These are phyloP conservation scores for Nothophoma quercina DNA, from an alignment of 2,329 filamentous ascomycete genomes.

Conservation along the genomic window DNA sequence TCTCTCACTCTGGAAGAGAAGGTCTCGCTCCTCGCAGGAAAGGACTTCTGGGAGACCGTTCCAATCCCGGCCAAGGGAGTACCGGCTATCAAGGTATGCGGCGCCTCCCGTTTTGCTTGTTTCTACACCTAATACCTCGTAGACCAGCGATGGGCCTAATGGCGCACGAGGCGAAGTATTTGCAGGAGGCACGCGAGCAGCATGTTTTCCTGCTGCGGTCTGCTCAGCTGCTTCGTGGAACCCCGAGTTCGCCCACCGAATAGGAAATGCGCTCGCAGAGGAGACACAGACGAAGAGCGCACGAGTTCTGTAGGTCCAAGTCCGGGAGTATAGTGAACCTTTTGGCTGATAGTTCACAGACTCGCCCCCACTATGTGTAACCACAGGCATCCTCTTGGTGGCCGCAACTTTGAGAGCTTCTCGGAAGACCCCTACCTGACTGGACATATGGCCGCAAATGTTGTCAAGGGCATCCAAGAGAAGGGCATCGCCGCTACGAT, in stretches of 20 bases:
- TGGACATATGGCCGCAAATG: conserved; percentile 70
- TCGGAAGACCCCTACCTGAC: conserved; percentile 73
- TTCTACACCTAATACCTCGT: conserved; percentile 23
- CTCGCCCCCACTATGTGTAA: conserved; percentile 81
- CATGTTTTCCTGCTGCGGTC: conserved; percentile 78
- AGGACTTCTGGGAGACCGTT: conserved; percentile 74
- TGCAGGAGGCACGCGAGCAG: conserved; percentile 70
- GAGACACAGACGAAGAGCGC: conserved; percentile 77
- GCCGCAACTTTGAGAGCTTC: conserved; percentile 79
- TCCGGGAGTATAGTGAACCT: background rate
- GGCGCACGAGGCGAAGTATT: conserved; percentile 70
- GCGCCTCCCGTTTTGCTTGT: background rate
- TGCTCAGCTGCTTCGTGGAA: conserved; percentile 77
- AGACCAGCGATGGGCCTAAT: conserved; percentile 73
- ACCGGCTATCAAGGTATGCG: conserved; percentile 60
- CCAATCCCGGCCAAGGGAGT: conserved; percentile 65
- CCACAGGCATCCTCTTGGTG: conserved; percentile 80
- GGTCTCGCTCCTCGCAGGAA: conserved; percentile 45
- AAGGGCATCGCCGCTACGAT: conserved; percentile 73
- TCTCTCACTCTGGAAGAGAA: conserved; percentile 48
- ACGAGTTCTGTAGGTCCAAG: conserved; percentile 63
- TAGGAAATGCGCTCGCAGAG: conserved; percentile 72
- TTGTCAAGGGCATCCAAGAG: conserved; percentile 68
- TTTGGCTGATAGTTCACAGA: conserved; percentile 18
- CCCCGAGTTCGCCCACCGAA: conserved; percentile 60